Conservation (phyloP, 208 protist genomes). For the Acanthamoeba lenticulata region DNA sequence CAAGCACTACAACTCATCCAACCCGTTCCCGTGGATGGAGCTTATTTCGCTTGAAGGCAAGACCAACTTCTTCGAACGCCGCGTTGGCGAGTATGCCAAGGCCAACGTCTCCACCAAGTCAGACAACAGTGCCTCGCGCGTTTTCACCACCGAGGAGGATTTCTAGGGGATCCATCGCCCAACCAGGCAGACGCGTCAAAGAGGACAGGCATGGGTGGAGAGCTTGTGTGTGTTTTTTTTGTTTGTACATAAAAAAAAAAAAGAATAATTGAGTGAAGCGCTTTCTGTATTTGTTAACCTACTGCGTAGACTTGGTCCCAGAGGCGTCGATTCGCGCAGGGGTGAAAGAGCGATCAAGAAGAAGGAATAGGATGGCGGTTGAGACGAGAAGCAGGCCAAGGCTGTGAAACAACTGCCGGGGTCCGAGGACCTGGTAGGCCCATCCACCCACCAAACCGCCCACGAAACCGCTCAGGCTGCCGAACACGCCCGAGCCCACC, state of each 20-base stretch:
- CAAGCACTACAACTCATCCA: constrained; percentile 96
- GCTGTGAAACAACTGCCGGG: constrained; percentile 6
- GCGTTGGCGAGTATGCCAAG: constrained; percentile 99
- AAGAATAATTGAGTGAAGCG: background rate
- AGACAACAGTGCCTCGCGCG: constrained; percentile 20
- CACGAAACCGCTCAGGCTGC: constrained; percentile 22
- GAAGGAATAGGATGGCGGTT: background rate
- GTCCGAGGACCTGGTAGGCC: constrained; percentile 9
- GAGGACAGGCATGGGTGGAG: too few relatives aligned
- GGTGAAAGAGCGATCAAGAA: background rate
- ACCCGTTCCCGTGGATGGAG: constrained; percentile 99
- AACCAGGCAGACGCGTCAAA: background rate
- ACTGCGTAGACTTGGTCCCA: background rate
- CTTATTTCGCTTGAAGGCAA: constrained; percentile 98
- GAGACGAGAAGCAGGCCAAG: background rate
- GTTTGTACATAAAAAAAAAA: background rate
- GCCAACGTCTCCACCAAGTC: constrained; percentile 91
- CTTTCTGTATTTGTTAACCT: background rate
- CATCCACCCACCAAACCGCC: constrained; percentile 35
- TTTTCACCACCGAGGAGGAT: constrained; percentile 92
- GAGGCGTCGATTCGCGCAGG: background rate
- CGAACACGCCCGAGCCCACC: background rate
- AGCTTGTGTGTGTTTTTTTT: background rate
- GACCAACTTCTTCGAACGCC: constrained; percentile 99
- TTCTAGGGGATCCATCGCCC: too few relatives aligned